Conservation (phyloP, 2,329 filamentous ascomycete species). For the Leptographium wingfieldii region DNA sequence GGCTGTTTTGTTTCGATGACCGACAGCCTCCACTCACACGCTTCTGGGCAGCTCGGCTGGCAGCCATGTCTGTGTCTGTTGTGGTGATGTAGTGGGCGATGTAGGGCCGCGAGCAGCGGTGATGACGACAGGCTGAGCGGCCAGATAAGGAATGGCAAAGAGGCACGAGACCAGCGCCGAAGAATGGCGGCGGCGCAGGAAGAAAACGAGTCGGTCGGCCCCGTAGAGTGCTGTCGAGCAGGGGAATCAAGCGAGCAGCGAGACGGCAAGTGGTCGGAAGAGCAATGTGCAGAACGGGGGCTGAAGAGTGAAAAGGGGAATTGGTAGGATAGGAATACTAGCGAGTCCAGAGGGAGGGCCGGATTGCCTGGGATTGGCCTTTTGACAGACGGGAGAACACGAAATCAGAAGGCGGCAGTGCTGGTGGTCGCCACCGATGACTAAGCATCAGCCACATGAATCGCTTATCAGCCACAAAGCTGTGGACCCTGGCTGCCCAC, state of each 20-base stretch:
- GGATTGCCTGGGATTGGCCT: no score
- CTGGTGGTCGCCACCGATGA: background rate
- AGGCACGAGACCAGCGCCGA: background rate
- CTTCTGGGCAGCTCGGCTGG: conserved; percentile 60
- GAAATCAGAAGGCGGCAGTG: no score
- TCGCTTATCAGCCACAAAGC: no score
- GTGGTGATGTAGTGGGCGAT: background rate
- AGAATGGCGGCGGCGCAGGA: no score
- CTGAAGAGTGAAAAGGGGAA: no score
- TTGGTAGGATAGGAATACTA: no score
- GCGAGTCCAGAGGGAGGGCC: no score
- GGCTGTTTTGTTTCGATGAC: background rate
- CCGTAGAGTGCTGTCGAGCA: background rate
- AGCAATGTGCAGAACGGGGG: background rate
- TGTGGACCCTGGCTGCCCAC: background rate
- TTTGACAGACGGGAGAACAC: no score
- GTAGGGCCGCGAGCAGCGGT: background rate
- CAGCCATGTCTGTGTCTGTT: conserved; percentile 17
- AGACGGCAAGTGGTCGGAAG: background rate
- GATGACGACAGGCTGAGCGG: background rate
- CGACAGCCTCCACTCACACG: conserved; percentile 34
- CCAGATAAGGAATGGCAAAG: background rate
- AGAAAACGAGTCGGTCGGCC: background rate
- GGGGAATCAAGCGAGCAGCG: background rate
- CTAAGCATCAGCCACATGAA: background rate